Percentiles rank a stretch among this genome's conserved stretches.
Evolutionary conservation across 2,329 filamentous ascomycete genomes (phyloP).

Genomic region (Penicillium sp.): DNA sequence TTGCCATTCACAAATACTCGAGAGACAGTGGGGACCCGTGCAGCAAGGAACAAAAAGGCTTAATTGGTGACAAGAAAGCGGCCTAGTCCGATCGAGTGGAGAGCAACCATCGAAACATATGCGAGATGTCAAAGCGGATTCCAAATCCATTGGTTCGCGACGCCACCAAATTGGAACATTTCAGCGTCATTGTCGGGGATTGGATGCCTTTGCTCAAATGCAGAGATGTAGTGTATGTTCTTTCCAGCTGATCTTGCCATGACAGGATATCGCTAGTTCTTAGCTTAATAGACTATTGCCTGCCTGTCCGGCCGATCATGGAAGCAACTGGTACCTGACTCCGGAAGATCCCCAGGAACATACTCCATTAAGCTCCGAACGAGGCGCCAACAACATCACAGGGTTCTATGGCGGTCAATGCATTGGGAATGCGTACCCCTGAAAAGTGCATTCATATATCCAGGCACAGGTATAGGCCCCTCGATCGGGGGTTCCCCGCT

Average conservation of each 20-base stretch:
- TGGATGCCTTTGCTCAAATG: not conserved
- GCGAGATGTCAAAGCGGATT: not conserved
- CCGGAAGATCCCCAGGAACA: not conserved
- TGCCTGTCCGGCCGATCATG: not conserved
- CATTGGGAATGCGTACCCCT: not conserved
- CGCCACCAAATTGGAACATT: not conserved
- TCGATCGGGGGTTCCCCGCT: not conserved
- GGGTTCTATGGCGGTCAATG: not conserved
- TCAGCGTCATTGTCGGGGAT: not conserved
- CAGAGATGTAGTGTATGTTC: not conserved
- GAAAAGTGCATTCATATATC: not conserved
- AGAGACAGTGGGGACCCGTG: not conserved
- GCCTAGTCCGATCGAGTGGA: slow-evolving; percentile 1
- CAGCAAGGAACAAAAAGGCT: not conserved
- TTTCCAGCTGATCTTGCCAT: not conserved
- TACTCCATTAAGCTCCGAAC: not conserved
- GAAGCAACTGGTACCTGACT: not conserved
- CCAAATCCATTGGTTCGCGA: not conserved
- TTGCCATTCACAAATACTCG: not conserved
- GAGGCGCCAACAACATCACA: not conserved
- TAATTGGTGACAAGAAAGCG: not conserved
- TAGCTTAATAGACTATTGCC: not conserved
- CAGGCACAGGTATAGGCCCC: not conserved
- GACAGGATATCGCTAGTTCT: not conserved
- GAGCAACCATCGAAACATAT: not conserved